phyloP scores from a whole-genome alignment of 2,329 filamentous ascomycete species.

The Diaporthe sp. region DNA sequence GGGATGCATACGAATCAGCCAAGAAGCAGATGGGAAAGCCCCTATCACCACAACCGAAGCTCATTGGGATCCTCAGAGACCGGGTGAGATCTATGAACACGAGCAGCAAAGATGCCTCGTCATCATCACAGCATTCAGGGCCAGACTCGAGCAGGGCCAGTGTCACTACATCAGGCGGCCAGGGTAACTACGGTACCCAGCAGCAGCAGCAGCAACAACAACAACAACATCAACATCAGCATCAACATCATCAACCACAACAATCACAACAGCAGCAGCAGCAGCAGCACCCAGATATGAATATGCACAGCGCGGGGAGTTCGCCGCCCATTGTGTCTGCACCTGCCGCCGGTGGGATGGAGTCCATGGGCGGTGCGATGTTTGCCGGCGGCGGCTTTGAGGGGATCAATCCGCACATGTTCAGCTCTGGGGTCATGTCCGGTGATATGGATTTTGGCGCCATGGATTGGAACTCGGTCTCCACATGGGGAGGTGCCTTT shows the following conservation, averaged over 20 bases:
- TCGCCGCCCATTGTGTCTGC: conserved; percentile 33
- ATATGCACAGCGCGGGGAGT: conserved; percentile 31
- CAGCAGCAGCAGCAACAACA: background rate
- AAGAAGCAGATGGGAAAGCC: conserved; percentile 56
- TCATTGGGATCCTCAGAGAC: conserved; percentile 60
- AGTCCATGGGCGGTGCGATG: conserved; percentile 34
- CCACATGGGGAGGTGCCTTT: conserved; percentile 47
- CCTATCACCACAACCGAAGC: conserved; percentile 53
- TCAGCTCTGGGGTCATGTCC: conserved; percentile 42
- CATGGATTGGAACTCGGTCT: conserved; percentile 61
- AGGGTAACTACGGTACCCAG: conserved; percentile 22
- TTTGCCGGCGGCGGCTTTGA: conserved; percentile 39
- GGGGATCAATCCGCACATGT: conserved; percentile 43
- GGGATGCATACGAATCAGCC: conserved; percentile 66
- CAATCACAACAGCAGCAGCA: conserved; percentile 26
- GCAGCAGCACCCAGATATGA: conserved; percentile 22
- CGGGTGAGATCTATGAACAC: conserved; percentile 44
- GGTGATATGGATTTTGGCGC: conserved; percentile 44
- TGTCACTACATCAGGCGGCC: conserved; percentile 7
- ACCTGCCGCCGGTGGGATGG: conserved; percentile 23
- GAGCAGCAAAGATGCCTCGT: conserved; percentile 19
- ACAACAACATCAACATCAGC: conserved; percentile 11
- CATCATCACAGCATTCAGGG: conserved; percentile 33
- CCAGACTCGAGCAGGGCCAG: conserved; percentile 35
- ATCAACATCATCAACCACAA: background rate